Conservation (phyloP, 2,329 filamentous ascomycete genomes). For the Exophiala spinifera region DNA sequence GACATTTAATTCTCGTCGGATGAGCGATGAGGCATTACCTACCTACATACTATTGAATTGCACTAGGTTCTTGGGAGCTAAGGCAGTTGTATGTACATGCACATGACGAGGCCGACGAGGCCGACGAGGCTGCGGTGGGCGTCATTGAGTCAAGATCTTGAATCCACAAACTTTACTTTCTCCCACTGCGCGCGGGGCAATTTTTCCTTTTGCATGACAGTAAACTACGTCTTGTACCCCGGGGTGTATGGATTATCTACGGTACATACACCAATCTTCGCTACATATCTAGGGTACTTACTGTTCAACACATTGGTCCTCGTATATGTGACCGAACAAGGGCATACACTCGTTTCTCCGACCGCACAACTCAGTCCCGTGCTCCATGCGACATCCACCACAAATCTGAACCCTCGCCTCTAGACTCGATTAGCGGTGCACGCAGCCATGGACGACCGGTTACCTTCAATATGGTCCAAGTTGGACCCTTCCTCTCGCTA, state of each 20-base stretch:
- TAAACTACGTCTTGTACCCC: neutral
- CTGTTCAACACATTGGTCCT: no score
- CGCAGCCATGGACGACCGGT: slow-evolving; percentile 26
- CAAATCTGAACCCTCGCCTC: no score
- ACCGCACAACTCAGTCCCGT: neutral
- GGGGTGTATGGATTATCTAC: neutral
- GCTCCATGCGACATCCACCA: neutral
- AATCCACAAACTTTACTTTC: neutral
- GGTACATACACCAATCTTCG: neutral
- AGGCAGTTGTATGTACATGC: no score
- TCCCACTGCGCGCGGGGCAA: slow-evolving; percentile 2
- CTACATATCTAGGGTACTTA: neutral
- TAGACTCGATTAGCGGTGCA: no score
- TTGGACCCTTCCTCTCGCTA: slow-evolving; percentile 77
- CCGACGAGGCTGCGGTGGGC: neutral
- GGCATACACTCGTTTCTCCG: neutral
- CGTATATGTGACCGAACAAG: no score
- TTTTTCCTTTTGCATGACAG: neutral
- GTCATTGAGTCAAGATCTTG: neutral
- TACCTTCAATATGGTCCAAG: slow-evolving; percentile 37
- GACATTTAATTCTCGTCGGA: no score
- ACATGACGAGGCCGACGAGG: neutral
- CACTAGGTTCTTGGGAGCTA: no score
- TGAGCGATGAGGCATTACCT: neutral
- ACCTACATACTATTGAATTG: no score